These are phyloP conservation scores for Naganishia cerealis DNA, from an alignment of 1,284 basidiomycete genomes.

Conservation along the genomic window DNA sequence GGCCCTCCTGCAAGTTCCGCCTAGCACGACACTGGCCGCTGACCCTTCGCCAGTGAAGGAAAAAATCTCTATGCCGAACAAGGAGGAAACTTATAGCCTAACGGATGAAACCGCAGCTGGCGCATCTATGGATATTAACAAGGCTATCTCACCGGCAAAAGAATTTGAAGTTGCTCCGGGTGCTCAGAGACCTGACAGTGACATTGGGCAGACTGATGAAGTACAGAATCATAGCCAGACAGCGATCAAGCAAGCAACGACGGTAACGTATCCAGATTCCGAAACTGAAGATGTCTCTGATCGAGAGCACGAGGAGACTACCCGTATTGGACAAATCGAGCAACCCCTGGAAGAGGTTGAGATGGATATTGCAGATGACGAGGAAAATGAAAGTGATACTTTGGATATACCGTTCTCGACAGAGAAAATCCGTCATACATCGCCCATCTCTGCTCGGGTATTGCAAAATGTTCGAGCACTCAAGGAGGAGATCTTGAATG, in stretches of 20 bases:
- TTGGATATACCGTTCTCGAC: constrained; percentile 2
- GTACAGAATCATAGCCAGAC: neutral
- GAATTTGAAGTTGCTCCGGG: neutral
- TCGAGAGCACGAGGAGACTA: neutral
- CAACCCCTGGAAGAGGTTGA: neutral
- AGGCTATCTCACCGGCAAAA: neutral
- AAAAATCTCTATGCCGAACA: neutral
- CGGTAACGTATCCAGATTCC: constrained; percentile 19
- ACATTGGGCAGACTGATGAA: neutral
- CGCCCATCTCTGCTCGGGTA: constrained; percentile 27
- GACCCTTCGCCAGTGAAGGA: neutral
- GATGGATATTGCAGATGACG: constrained; percentile 15
- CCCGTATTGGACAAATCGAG: neutral
- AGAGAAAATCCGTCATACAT: constrained; percentile 23
- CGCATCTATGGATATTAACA: too few relatives aligned
- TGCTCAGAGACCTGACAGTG: neutral
- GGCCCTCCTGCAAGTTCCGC: neutral
- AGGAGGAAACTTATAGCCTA: neutral
- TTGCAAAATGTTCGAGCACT: constrained; percentile 31
- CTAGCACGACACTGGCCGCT: neutral
- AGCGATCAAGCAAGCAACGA: constrained; percentile 1
- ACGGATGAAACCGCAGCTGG: neutral
- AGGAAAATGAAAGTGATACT: neutral
- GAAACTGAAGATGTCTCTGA: neutral
- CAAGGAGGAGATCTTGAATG: constrained; percentile 30